phyloP scores from a whole-genome alignment of 2,329 filamentous ascomycete genomes.

The Arthrobotrys pseudoclavata region DNA sequence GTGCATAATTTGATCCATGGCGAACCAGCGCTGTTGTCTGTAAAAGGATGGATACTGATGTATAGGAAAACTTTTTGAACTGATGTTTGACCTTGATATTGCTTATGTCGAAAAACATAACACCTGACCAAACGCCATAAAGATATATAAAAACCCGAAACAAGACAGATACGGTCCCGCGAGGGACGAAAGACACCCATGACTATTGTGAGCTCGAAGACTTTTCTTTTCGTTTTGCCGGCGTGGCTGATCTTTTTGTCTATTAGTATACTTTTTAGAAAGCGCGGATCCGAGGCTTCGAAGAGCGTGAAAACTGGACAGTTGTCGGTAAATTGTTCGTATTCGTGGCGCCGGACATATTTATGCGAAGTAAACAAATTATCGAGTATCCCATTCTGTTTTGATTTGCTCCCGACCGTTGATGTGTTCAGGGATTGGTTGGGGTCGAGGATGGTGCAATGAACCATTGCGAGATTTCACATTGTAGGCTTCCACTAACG shows the following conservation, averaged over 20 bases:
- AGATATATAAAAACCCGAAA: constrained; percentile 14
- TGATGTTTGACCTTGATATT: constrained; percentile 44
- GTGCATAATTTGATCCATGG: constrained; percentile 58
- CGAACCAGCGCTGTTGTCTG: constrained; percentile 58
- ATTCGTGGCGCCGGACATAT: constrained; percentile 43
- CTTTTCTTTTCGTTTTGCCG: constrained; percentile 56
- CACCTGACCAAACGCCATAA: constrained; percentile 52
- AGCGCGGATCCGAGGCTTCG: constrained; percentile 37
- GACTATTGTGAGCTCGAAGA: constrained; percentile 31
- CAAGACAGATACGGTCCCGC: constrained; percentile 25
- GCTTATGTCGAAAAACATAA: constrained; percentile 22
- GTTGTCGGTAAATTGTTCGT: constrained; percentile 46
- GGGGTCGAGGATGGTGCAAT: constrained; percentile 52
- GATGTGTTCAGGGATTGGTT: constrained; percentile 49
- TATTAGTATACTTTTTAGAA: constrained; percentile 44
- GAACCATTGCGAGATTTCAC: constrained; percentile 56
- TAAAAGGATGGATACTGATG: constrained; percentile 35
- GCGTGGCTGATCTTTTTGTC: constrained; percentile 50
- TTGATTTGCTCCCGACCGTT: constrained; percentile 54
- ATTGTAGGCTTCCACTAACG: constrained; percentile 44
- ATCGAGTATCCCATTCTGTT: constrained; percentile 52
- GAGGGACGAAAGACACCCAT: constrained; percentile 28
- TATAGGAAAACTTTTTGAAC: constrained; percentile 55
- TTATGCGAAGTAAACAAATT: constrained; percentile 23
- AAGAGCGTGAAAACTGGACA: constrained; percentile 36